Evolutionary conservation across 2,329 filamentous ascomycete species (phyloP).

Genomic region (Pseudocercospora musae): DNA sequence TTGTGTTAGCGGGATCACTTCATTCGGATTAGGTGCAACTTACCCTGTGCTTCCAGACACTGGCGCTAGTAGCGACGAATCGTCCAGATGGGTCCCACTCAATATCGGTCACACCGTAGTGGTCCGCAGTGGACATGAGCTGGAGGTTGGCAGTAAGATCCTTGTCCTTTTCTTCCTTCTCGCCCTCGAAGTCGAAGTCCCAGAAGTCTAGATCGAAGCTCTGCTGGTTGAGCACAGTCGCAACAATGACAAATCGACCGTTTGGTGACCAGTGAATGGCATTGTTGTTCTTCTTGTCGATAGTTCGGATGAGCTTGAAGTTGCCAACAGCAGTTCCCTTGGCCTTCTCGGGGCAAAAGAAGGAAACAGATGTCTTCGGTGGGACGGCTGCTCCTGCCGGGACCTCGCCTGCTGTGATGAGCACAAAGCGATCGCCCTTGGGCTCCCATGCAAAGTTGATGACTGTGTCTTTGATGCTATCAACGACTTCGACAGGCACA

Average conservation of each 20-base stretch:
- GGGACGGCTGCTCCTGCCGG: slow-evolving; percentile 73
- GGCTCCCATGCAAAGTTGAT: slow-evolving; percentile 99
- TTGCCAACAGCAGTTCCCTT: slow-evolving; percentile 81
- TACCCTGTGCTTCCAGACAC: slow-evolving; percentile 93
- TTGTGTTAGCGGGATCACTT: slow-evolving; percentile 12
- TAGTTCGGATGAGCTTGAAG: slow-evolving; percentile 91
- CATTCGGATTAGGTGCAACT: slow-evolving; percentile 39
- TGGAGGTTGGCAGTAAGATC: slow-evolving; percentile 92
- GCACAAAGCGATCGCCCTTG: slow-evolving; percentile 93
- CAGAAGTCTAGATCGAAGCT: slow-evolving; percentile 96
- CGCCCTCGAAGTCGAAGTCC: slow-evolving; percentile 96
- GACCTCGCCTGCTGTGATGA: slow-evolving; percentile 90
- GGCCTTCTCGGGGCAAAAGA: slow-evolving; percentile 94
- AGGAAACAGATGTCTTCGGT: slow-evolving; percentile 90
- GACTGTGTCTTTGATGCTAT: slow-evolving; percentile 96
- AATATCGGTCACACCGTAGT: slow-evolving; percentile 96
- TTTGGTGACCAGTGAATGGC: slow-evolving; percentile 98
- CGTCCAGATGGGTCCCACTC: slow-evolving; percentile 97
- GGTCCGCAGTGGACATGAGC: slow-evolving; percentile 87
- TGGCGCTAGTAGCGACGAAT: slow-evolving; percentile 90
- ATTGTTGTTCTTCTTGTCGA: slow-evolving; percentile 99
- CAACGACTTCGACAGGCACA: slow-evolving; percentile 95
- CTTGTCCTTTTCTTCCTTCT: slow-evolving; percentile 84
- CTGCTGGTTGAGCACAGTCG: slow-evolving; percentile 87
- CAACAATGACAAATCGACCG: slow-evolving; percentile 91